Conservation (phyloP, 352 stramenopile genomes). For the Pythium folliculosum region DNA sequence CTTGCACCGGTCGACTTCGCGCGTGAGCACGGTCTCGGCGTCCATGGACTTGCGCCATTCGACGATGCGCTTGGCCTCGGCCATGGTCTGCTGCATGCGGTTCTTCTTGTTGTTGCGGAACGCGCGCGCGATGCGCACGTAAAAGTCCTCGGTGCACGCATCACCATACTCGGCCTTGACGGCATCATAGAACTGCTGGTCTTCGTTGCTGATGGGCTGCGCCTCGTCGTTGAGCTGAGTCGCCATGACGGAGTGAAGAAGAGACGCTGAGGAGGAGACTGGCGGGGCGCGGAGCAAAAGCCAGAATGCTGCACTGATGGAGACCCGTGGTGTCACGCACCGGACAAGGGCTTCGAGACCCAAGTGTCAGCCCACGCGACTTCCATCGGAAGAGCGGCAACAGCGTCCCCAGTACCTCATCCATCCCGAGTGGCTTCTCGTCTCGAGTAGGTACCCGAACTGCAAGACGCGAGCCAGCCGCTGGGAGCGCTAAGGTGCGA, state of each 20-base stretch:
- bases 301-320: constrained; percentile 2
- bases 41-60: constrained; percentile 49
- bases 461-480: not conserved
- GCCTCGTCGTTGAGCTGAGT: constrained; percentile 44
- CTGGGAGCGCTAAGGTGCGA: too few species aligned
- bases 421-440: too few species aligned
- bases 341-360: not conserved
- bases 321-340: not conserved
- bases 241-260: constrained; percentile 16
- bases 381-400: not conserved
- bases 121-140: constrained; percentile 58
- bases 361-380: not conserved
- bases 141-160: constrained; percentile 59
- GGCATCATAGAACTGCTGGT: constrained; percentile 63
- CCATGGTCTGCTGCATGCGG: constrained; percentile 60
- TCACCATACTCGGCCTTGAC: constrained; percentile 56
- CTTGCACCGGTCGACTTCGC: constrained; percentile 56
- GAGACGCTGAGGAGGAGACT: not conserved
- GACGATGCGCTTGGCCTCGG: constrained; percentile 65
- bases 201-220: constrained; percentile 44
- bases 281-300: constrained; percentile 14
- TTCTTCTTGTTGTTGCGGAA: constrained; percentile 72
- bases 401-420: not conserved
- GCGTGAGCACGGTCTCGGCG: constrained; percentile 52
- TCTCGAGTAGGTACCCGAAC: constrained; percentile 1